Evolutionary conservation across 2,329 filamentous ascomycete species (phyloP).

Genomic region (Lachnellula subtilissima): DNA sequence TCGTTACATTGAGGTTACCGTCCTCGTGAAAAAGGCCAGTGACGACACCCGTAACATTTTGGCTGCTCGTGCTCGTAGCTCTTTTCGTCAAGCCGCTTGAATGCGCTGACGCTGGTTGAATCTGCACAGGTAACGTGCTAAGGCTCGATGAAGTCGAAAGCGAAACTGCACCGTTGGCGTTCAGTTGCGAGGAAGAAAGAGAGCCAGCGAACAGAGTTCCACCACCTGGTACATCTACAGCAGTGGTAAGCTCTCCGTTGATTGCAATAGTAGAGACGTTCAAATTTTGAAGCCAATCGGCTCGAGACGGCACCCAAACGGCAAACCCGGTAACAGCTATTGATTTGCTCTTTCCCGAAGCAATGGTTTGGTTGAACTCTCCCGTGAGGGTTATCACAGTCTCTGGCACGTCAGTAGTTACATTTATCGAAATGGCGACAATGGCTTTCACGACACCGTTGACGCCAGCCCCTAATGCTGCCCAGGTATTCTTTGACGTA

Average conservation of each 20-base stretch:
- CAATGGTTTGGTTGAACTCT: slow-evolving; percentile 67
- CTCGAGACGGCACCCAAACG: slow-evolving; percentile 81
- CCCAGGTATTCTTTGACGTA: slow-evolving; percentile 64
- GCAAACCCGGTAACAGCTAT: slow-evolving; percentile 71
- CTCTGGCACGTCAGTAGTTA: slow-evolving; percentile 64
- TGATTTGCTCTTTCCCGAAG: slow-evolving; percentile 58
- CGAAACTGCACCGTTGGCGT: slow-evolving; percentile 66
- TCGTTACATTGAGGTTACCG: slow-evolving; percentile 70
- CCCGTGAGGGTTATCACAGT: slow-evolving; percentile 76
- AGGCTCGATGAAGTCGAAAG: slow-evolving; percentile 47
- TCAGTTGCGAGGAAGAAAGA: slow-evolving; percentile 68
- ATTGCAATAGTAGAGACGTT: slow-evolving; percentile 59
- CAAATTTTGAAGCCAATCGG: slow-evolving; percentile 85
- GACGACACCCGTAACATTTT: slow-evolving; percentile 61
- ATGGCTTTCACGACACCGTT: slow-evolving; percentile 72
- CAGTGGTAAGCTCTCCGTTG: slow-evolving; percentile 66
- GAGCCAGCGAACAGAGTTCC: slow-evolving; percentile 77
- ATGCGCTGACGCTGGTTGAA: slow-evolving; percentile 37
- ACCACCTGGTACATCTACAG: slow-evolving; percentile 56
- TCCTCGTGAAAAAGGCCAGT: slow-evolving; percentile 73
- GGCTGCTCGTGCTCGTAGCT: slow-evolving; percentile 33
- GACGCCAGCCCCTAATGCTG: slow-evolving; percentile 76
- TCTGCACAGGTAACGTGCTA: slow-evolving; percentile 53
- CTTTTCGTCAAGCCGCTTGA: slow-evolving; percentile 43
- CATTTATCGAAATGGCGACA: slow-evolving; percentile 73